Evolutionary conservation across 2,329 filamentous ascomycete genomes (phyloP).

Genomic region (Hansfordia pulvinata): DNA sequence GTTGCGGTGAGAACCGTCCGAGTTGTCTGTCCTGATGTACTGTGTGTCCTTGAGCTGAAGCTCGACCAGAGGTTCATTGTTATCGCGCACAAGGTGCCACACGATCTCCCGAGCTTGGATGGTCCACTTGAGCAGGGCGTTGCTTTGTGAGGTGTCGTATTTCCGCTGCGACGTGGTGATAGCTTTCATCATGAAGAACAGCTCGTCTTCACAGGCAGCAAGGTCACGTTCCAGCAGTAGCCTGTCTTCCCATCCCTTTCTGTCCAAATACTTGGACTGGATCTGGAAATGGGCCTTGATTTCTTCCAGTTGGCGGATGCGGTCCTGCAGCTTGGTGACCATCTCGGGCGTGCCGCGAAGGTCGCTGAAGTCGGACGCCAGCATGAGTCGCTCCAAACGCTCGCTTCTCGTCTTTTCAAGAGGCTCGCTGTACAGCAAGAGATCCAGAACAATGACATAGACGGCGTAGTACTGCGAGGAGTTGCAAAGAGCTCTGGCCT

Average conservation of each 20-base stretch:
- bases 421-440: conserved; percentile 92
- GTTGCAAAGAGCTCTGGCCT: conserved; percentile 88
- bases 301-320: conserved; percentile 85
- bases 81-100: conserved; percentile 87
- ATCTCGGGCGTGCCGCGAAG: conserved; percentile 85
- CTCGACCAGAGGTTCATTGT: conserved; percentile 78
- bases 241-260: conserved; percentile 82
- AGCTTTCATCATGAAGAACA: conserved; percentile 99
- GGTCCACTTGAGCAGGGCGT: conserved; percentile 78
- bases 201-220: conserved; percentile 80
- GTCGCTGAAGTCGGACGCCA: conserved; percentile 97
- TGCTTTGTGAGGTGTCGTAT: conserved; percentile 58
- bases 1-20: conserved; percentile 93
- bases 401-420: conserved; percentile 95
- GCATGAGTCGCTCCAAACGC: conserved; percentile 93
- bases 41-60: conserved; percentile 83
- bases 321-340: conserved; percentile 80
- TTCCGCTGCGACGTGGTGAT: conserved; percentile 93
- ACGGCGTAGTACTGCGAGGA: conserved; percentile 95
- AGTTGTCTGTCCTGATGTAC: conserved; percentile 93
- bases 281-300: conserved; percentile 96
- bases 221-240: conserved; percentile 82
- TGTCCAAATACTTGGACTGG: conserved; percentile 75
- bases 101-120: conserved; percentile 92
- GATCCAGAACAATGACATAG: conserved; percentile 94